Base-by-base conservation (phyloP, 495 filamentous ascomycete genomes). In the Aspergillus kassunensis region DNA sequence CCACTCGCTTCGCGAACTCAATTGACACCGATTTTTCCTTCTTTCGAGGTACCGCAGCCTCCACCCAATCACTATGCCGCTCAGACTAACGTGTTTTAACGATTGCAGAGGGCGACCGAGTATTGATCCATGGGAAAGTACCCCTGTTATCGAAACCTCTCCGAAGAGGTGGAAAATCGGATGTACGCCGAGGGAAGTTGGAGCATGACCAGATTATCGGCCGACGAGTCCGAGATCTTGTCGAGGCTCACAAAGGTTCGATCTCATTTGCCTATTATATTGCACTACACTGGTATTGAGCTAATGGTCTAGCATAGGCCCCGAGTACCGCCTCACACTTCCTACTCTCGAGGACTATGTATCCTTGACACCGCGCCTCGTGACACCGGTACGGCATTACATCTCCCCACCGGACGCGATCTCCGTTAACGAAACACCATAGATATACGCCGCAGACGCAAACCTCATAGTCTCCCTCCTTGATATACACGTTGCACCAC, bases 361-460 rank as follows among this genome's bases (percentile, higher is more conserved):
- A 23, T 68, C 76, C 10, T 61, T 81, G 29, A 82, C 77, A 30
- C 80, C 80, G 51, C 75, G 88, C 19, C 55, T 83, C 9, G 87
- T 90, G 16, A 90, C 88, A 43, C 88, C 88, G 54, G 86, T 88
- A 72, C 58, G 52, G n/a, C 27, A 23, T 29, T 16, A 6, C 41
- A 37, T 24, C 19, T 20, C 15, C 51, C 42, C 19, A 25, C 19
- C 11, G 19, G 13, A 6, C 33, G 2, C 19, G 21, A 39, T 23
- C 44, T 44, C 52, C 42, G 47, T 45, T 61, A 67, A 55, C 35
- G 33, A 30, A 44, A 41, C 51, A 61, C 24, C 39, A 59, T 76
- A 89, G 84, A 83, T 92, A 42, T 91, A 91, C 55, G 78, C 84
- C 4, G 75, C 77, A 30, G 87, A 91, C 64, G 86, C 85, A 30